Base-by-base conservation (phyloP, 1,139 yeast species). In the Yamadazyma triangularis region DNA sequence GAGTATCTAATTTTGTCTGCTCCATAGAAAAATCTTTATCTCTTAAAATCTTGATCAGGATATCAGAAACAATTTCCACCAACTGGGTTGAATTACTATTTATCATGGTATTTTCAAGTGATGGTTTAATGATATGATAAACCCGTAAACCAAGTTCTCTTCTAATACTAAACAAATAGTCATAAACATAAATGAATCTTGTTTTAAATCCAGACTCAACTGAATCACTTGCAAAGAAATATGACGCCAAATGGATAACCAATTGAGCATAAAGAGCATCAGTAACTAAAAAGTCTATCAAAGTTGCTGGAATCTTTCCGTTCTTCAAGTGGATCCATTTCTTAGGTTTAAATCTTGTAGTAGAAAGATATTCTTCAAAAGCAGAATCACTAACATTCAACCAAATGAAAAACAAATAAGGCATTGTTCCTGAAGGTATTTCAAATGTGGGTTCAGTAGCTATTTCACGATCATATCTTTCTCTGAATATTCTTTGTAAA, bases 381-480 rank as follows among this genome's bases (percentile, higher is more conserved):
- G 75, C 77, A 2, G 57, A 49, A 21, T 71, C 73, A 10, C 73
- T 66, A 13, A 71, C 53, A 26, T 74, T 59, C 18, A 82, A 59
- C 50, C 65, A 83, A 10, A 81, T 51, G 44, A 82, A 68, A 28
- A 77, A 66, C 37, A 83, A 53, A 46, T 76, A 82, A 4, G 46
- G 71, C 45, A 41, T 58, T 35, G 39, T 15, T 2, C 44, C 46
- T 6, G 33, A 13, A n/a, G 47, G 41, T 2, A 36, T 28, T 29
- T 42, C 44, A 24, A 13, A 27, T 11, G 25, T 24, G 6, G 15
- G 15, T 4, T 22, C 30, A 16, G 20, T 18, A 10, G 16, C 28
- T 10, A 29, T 26, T 26, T 40, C 42, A 10, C 29, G 9, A 4
- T 23, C 28, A 29, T 69, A 70, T 39, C 80, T 60, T 12, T 70